A percentile compares a stretch with the other conserved stretches of the same genome.
Evolutionary conservation across 345 rosid genomes (phyloP).

Genomic region (Dovyalis caffra): DNA sequence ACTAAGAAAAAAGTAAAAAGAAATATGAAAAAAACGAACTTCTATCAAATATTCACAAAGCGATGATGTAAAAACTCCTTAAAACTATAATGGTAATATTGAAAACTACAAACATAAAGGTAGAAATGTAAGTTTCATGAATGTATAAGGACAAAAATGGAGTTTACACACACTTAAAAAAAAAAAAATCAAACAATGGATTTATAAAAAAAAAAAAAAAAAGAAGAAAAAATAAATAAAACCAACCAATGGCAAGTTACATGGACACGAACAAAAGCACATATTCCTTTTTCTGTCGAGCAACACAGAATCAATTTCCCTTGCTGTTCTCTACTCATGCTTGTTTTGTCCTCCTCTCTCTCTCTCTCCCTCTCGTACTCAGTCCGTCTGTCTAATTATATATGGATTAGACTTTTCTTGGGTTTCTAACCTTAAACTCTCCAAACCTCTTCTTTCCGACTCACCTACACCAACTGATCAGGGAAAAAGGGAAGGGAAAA

Average conservation of each 20-base stretch:
- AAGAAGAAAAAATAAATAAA: not conserved
- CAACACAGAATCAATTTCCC: not conserved
- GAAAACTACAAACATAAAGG: not conserved
- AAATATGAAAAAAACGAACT: too few relatives aligned
- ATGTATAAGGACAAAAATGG: not conserved
- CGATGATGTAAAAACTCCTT: not conserved
- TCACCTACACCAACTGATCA: not conserved
- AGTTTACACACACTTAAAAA: not conserved
- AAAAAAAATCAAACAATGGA: not conserved
- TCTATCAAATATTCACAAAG: too few relatives aligned
- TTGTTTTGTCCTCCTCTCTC: not conserved
- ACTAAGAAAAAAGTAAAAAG: too few relatives aligned
- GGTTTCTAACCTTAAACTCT: not conserved
- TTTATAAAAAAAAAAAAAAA: too few relatives aligned
- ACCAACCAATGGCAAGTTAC: not conserved
- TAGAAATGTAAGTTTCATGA: not conserved
- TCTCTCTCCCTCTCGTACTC: not conserved
- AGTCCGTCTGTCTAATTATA: not conserved
- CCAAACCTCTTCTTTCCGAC: not conserved
- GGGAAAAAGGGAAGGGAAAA: too few relatives aligned
- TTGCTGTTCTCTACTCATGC: not conserved
- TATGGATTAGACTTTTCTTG: slow-evolving; percentile 1
- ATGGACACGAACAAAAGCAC: not conserved
- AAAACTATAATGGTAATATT: not conserved
- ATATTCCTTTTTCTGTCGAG: not conserved